These are phyloP conservation scores for Microdochium paspali DNA, from an alignment of 2,329 filamentous ascomycete genomes.

Conservation along the genomic window DNA sequence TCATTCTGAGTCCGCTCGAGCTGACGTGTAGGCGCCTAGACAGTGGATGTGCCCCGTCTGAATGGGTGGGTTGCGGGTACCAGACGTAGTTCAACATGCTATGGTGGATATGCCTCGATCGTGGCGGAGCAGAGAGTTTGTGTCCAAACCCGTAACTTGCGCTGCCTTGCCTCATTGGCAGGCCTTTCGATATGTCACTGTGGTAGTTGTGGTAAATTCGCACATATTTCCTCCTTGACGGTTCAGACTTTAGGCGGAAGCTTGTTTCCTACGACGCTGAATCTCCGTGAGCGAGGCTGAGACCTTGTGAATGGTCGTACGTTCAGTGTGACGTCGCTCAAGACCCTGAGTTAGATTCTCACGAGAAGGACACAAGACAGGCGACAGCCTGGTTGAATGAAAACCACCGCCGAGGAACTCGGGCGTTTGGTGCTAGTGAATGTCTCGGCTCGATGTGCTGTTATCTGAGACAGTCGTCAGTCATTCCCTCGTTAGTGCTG, in stretches of 20 bases:
- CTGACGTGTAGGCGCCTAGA: background rate
- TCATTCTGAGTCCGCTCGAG: background rate
- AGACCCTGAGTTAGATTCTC: too few relatives aligned
- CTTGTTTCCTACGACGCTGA: background rate
- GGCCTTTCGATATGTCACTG: background rate
- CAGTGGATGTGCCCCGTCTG: background rate
- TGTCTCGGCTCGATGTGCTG: background rate
- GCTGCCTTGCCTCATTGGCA: background rate
- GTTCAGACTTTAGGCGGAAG: background rate
- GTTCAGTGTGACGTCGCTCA: background rate
- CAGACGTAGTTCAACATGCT: background rate
- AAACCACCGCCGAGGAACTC: background rate
- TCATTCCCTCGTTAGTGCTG: background rate
- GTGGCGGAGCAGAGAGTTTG: background rate
- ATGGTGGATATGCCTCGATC: background rate
- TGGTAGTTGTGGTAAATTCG: background rate
- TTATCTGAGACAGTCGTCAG: background rate
- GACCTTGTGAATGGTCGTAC: background rate
- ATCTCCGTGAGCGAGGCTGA: background rate
- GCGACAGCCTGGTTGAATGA: background rate
- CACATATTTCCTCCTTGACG: background rate
- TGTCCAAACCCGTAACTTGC: background rate
- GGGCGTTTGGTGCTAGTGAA: background rate
- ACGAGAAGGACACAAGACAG: background rate
- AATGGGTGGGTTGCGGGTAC: background rate